A percentile compares a stretch with the other conserved stretches of the same genome.
Evolutionary conservation across 2,329 filamentous ascomycete species (phyloP).

Genomic region (Colletotrichum brevisporum): DNA sequence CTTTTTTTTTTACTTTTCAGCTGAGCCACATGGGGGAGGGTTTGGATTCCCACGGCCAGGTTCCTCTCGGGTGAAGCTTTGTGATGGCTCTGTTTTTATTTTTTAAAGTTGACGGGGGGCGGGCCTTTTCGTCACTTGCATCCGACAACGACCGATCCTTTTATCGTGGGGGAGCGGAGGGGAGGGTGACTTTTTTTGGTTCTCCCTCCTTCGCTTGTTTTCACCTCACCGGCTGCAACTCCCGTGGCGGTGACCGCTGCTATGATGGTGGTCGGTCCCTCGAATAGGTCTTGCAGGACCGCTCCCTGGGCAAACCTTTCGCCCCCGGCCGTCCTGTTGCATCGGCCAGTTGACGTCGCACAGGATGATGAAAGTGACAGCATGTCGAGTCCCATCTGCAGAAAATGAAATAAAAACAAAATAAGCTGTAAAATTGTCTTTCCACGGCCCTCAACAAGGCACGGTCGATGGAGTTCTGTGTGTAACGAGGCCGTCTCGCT

Average conservation of each 20-base stretch:
- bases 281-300: not conserved
- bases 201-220: not conserved
- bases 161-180: constrained; percentile 14
- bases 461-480: constrained; percentile 9
- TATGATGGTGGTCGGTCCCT: not conserved
- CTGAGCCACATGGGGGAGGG: constrained; percentile 24
- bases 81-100: too few relatives aligned
- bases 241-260: not conserved
- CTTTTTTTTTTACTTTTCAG: not conserved
- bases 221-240: constrained; percentile 13
- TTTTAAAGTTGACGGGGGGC: too few relatives aligned
- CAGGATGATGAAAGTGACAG: constrained; percentile 27
- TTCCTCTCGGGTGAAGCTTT: not conserved
- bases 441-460: constrained; percentile 11
- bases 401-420: not conserved
- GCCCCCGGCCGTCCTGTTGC: not conserved
- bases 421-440: not conserved
- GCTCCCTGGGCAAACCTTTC: too few relatives aligned
- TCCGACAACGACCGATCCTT: constrained; percentile 20
- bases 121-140: not conserved
- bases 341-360: constrained; percentile 17
- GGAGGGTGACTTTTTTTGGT: too few relatives aligned
- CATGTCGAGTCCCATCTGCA: constrained; percentile 36
- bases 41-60: not conserved
- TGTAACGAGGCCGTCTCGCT: constrained; percentile 15